Conservation (phyloP, 179 eudicot genomes). For the Vitellaria paradoxa region DNA sequence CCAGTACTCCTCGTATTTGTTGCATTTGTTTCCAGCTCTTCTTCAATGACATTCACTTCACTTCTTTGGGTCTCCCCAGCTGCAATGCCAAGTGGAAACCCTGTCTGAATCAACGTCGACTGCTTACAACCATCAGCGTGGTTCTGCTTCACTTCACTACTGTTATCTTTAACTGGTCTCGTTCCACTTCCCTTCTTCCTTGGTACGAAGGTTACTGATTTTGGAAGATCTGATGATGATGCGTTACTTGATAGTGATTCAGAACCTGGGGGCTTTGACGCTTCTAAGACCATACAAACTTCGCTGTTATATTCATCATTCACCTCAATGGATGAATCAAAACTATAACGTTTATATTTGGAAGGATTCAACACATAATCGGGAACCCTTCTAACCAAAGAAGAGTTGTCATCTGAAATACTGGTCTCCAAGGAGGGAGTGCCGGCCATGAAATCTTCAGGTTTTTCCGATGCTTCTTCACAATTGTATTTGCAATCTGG, state of each 20-base stretch:
- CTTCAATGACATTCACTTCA: slow-evolving; percentile 37
- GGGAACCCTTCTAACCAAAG: slow-evolving; percentile 33
- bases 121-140: slow-evolving; percentile 20
- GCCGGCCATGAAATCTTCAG: neutral
- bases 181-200: slow-evolving; percentile 39
- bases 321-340: slow-evolving; percentile 38
- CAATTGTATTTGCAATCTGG: slow-evolving; percentile 25
- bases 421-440: slow-evolving; percentile 4
- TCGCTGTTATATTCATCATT: slow-evolving; percentile 24
- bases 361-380: slow-evolving; percentile 53
- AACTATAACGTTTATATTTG: slow-evolving; percentile 49
- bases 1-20: neutral
- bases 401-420: slow-evolving; percentile 19
- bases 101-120: slow-evolving; percentile 15
- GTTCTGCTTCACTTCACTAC: slow-evolving; percentile 9
- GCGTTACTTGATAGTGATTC: slow-evolving; percentile 16
- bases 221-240: slow-evolving; percentile 21
- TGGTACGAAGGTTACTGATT: slow-evolving; percentile 37
- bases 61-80: slow-evolving; percentile 23
- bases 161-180: slow-evolving; percentile 12
- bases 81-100: slow-evolving; percentile 24
- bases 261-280: slow-evolving; percentile 10
- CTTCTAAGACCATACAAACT: slow-evolving; percentile 28
- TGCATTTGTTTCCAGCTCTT: slow-evolving; percentile 24
- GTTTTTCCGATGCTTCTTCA: slow-evolving; percentile 8